These are phyloP conservation scores for Suillus clintonianus DNA, from an alignment of 768 basidiomycete genomes.

Conservation along the genomic window DNA sequence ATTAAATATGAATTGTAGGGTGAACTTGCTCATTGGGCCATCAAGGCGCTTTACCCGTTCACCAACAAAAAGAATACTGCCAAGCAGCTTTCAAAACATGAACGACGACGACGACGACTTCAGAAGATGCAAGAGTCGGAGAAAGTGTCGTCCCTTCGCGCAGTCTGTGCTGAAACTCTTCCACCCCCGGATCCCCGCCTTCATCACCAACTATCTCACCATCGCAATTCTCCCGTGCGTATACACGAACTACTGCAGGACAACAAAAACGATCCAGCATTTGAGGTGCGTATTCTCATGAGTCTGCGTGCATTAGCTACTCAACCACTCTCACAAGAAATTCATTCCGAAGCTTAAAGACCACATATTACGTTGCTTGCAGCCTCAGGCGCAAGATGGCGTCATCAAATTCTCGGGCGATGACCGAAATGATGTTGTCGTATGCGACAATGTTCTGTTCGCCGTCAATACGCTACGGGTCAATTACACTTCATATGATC, in stretches of 20 bases:
- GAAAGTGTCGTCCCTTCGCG: no score
- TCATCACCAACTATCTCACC: neutral
- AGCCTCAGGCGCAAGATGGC: constrained; percentile 12
- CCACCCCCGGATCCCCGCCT: constrained; percentile 10
- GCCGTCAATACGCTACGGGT: constrained; percentile 30
- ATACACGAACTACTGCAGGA: neutral
- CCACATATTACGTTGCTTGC: constrained; percentile 9
- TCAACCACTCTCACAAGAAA: constrained; percentile 18
- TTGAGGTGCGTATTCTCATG: constrained; percentile 8
- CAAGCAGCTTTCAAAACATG: constrained; percentile 30
- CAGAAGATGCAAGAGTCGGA: no score
- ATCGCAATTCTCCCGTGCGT: constrained; percentile 5
- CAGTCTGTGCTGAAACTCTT: neutral
- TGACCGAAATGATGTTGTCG: constrained; percentile 23
- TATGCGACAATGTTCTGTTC: constrained; percentile 35
- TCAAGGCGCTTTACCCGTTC: constrained; percentile 22
- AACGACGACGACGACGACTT: constrained; percentile 13
- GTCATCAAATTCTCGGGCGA: constrained; percentile 17
- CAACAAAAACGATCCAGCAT: constrained; percentile 3
- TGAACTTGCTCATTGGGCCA: constrained; percentile 12
- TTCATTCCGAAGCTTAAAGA: constrained; percentile 24
- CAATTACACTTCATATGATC: constrained; percentile 34
- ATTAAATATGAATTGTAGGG: constrained; percentile 3
- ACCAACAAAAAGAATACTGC: constrained; percentile 38
- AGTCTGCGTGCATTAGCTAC: no score